Evolutionary conservation across 345 rosid species (phyloP).

Genomic region (Salix suchowensis): DNA sequence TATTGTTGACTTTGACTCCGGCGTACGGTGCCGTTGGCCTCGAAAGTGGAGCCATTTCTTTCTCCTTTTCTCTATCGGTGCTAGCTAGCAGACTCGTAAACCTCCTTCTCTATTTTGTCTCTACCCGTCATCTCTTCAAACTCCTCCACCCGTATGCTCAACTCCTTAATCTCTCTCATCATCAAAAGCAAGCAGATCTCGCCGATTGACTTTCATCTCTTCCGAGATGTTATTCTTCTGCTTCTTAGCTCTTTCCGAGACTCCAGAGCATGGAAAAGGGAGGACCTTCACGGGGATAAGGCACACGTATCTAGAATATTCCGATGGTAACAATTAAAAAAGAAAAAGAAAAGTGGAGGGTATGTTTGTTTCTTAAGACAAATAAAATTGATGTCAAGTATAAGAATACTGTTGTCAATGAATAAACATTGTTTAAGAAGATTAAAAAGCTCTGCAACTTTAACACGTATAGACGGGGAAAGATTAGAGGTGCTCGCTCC

Average conservation of each 20-base stretch:
- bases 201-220: constrained; percentile 58
- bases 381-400: not conserved
- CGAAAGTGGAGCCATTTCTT: constrained; percentile 86
- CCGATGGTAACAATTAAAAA: too few relatives aligned
- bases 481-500: not conserved
- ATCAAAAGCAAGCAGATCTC: constrained; percentile 59
- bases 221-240: constrained; percentile 40
- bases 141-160: constrained; percentile 49
- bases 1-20: not conserved
- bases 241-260: constrained; percentile 46
- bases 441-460: not conserved
- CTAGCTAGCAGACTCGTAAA: constrained; percentile 72
- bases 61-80: constrained; percentile 69
- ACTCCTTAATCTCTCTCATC: constrained; percentile 72
- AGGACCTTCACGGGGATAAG: constrained; percentile 78
- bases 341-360: too few relatives aligned
- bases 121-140: constrained; percentile 75
- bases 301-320: constrained; percentile 16
- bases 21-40: not conserved
- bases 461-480: too few relatives aligned
- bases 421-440: not conserved
- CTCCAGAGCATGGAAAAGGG: constrained; percentile 67
- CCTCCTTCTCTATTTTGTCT: constrained; percentile 68
- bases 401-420: not conserved
- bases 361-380: too few relatives aligned